Percentiles rank a stretch among this genome's conserved stretches.
These are phyloP conservation scores for Boletus pseudo-olivaceus DNA, from an alignment of 768 basidiomycete species.

Conservation along the genomic window DNA sequence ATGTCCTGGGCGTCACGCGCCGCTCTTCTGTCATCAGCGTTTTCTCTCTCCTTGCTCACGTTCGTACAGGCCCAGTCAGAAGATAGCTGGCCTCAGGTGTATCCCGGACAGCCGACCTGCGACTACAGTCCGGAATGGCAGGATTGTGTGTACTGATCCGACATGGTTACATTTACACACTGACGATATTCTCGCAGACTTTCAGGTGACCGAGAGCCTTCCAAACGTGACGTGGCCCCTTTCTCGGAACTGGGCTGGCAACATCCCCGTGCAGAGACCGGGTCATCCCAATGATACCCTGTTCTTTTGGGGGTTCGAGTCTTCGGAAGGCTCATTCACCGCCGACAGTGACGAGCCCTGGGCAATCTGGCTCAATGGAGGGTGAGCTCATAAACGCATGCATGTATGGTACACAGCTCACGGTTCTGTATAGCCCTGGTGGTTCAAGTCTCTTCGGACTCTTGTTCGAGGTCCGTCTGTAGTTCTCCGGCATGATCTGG, in stretches of 20 bases:
- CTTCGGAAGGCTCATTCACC: constrained; percentile 52
- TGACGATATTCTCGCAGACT: constrained; percentile 40
- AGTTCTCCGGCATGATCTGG: too few relatives aligned
- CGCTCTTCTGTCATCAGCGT: not conserved
- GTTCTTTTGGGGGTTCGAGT: constrained; percentile 65
- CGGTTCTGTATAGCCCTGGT: constrained; percentile 45
- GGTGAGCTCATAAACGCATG: constrained; percentile 35
- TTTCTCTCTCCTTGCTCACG: not conserved
- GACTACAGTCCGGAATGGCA: constrained; percentile 59
- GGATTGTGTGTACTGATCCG: constrained; percentile 40
- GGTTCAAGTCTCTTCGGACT: constrained; percentile 62
- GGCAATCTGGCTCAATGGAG: constrained; percentile 73
- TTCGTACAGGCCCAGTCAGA: constrained; percentile 1
- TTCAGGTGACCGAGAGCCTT: constrained; percentile 49
- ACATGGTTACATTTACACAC: not conserved
- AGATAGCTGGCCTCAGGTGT: constrained; percentile 35
- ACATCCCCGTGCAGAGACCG: constrained; percentile 54
- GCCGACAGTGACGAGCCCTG: constrained; percentile 47
- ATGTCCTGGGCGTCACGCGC: not conserved
- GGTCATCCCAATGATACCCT: constrained; percentile 62
- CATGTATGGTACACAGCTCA: not conserved
- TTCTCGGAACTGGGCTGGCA: constrained; percentile 55
- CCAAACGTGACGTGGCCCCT: constrained; percentile 55
- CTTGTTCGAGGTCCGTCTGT: constrained; percentile 50
- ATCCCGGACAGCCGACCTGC: constrained; percentile 41